Evolutionary conservation across 2,329 filamentous ascomycete genomes (phyloP).

Genomic region (Tolypocladium capitatum): DNA sequence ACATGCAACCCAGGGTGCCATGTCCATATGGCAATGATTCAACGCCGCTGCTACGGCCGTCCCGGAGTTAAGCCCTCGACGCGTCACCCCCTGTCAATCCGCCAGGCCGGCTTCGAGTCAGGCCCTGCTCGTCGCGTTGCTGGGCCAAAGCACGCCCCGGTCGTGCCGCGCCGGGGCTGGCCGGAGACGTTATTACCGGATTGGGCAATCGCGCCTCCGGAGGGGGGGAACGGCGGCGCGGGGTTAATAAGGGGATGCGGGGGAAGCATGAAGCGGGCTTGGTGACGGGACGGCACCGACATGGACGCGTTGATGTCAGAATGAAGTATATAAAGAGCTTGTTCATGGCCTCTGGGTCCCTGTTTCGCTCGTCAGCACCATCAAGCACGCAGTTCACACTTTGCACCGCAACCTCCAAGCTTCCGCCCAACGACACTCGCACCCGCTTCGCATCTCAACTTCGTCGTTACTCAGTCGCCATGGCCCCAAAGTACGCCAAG

Average conservation of each 20-base stretch:
- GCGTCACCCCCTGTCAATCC: neutral
- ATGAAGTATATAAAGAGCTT: neutral
- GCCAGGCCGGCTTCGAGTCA: constrained; percentile 1
- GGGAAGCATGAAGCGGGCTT: neutral
- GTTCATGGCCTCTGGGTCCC: neutral
- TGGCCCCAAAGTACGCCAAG: constrained; percentile 8
- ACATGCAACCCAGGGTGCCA: too few species aligned
- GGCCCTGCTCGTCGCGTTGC: neutral
- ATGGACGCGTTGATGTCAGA: neutral
- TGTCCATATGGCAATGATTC: too few species aligned
- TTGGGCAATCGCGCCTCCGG: neutral
- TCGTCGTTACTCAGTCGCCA: neutral
- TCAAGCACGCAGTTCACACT: neutral
- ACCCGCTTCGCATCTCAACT: neutral
- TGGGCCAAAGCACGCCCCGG: neutral
- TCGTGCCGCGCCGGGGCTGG: neutral
- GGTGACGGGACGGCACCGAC: neutral
- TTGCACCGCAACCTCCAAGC: neutral
- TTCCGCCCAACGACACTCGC: neutral
- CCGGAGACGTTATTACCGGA: neutral
- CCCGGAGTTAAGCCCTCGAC: neutral
- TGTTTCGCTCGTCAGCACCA: neutral
- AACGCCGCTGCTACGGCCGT: too few species aligned
- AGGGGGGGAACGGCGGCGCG: neutral
- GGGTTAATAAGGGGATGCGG: neutral